Percentiles rank a stretch among this genome's conserved stretches.
Conservation (phyloP, 2,329 filamentous ascomycete genomes). For the Akanthomyces uredinophilus region DNA sequence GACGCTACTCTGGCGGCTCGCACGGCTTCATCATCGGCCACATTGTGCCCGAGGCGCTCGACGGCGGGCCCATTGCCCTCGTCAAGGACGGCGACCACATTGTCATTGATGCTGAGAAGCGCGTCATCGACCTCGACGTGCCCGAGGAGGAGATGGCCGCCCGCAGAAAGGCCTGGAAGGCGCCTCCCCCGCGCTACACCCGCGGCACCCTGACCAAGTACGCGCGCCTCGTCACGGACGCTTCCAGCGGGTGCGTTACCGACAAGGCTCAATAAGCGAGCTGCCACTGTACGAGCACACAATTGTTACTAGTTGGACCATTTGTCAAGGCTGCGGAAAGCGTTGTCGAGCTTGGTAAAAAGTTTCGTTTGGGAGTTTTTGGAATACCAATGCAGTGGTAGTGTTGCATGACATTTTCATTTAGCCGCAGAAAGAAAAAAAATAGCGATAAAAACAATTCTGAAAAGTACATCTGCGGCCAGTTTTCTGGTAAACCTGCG, state of each 20-base stretch:
- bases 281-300: not conserved
- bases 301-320: too few species aligned
- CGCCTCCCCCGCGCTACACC: constrained; percentile 52
- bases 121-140: constrained; percentile 62
- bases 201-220: constrained; percentile 69
- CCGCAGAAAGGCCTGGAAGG: constrained; percentile 56
- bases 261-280: constrained; percentile 25
- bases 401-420: not conserved
- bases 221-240: constrained; percentile 53
- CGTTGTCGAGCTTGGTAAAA: not conserved
- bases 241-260: constrained; percentile 56
- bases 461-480: not conserved
- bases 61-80: constrained; percentile 78
- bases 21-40: constrained; percentile 87
- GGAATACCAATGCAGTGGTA: not conserved
- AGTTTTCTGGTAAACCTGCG: too few species aligned
- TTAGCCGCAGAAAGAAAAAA: not conserved
- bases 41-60: constrained; percentile 81
- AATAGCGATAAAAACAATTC: not conserved
- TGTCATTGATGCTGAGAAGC: constrained; percentile 74
- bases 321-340: too few species aligned
- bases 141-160: constrained; percentile 57
- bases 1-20: constrained; percentile 72
- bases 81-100: constrained; percentile 78
- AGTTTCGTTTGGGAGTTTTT: not conserved